Percentiles rank a stretch among this genome's conserved stretches.
phyloP scores from a whole-genome alignment of 768 basidiomycete genomes.

The Crucibulum laeve region DNA sequence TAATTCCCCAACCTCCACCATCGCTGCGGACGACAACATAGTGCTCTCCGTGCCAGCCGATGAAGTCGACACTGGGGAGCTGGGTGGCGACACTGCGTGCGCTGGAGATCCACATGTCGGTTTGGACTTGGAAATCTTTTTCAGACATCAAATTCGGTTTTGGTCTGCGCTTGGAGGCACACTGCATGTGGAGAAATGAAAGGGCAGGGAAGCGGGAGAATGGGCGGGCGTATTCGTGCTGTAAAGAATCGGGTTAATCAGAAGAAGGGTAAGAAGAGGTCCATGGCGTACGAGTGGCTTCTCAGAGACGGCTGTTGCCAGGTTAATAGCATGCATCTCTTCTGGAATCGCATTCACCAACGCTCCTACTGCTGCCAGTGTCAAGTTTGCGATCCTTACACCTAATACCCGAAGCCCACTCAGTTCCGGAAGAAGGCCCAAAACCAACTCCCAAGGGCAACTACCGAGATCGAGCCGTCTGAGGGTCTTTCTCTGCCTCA shows the following conservation, averaged over 20 bases:
- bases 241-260: background rate
- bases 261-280: background rate
- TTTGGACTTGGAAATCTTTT: conserved; percentile 55
- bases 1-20: conserved; percentile 4
- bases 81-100: conserved; percentile 46
- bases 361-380: conserved; percentile 25
- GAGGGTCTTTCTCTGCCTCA: conserved; percentile 42
- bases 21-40: conserved; percentile 52
- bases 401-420: conserved; percentile 50
- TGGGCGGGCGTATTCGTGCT: conserved; percentile 50
- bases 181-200: conserved; percentile 58
- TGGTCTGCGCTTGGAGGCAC: conserved; percentile 40
- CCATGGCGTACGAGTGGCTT: conserved; percentile 38
- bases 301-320: conserved; percentile 47
- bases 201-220: conserved; percentile 47
- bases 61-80: conserved; percentile 54
- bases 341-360: conserved; percentile 38
- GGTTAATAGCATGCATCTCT: conserved; percentile 49
- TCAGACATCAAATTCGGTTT: conserved; percentile 56
- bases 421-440: conserved; percentile 46
- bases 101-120: conserved; percentile 48
- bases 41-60: conserved; percentile 74
- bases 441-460: conserved; percentile 63
- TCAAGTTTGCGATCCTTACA: conserved; percentile 50
- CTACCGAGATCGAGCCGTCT: conserved; percentile 57